A percentile compares a stretch with the other conserved stretches of the same genome.
These are phyloP conservation scores for Sisymbrium altissimum DNA, from an alignment of 345 rosid species.

Conservation along the genomic window DNA sequence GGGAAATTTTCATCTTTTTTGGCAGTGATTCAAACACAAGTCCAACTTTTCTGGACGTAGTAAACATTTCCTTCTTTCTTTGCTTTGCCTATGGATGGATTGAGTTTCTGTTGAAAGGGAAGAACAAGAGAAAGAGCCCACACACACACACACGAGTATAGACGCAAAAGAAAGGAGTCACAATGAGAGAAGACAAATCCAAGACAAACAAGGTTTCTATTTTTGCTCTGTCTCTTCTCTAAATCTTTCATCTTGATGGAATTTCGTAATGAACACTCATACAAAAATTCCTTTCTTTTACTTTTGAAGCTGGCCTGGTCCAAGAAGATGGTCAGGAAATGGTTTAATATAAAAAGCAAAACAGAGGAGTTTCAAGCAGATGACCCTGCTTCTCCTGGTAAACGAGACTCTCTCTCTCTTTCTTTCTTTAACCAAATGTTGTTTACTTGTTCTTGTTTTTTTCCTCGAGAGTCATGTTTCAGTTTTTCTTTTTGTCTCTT, in stretches of 20 bases:
- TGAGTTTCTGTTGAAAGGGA: constrained; percentile 12
- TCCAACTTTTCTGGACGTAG: background rate
- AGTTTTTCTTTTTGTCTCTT: constrained; percentile 23
- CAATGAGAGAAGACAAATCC: constrained; percentile 82
- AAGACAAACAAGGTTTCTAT: constrained; percentile 76
- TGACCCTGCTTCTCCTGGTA: constrained; percentile 50
- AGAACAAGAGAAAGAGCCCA: constrained; percentile 11
- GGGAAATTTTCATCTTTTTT: background rate
- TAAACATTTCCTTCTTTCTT: background rate
- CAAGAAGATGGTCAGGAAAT: constrained; percentile 87
- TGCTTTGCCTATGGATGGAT: constrained; percentile 9
- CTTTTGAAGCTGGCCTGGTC: constrained; percentile 88
- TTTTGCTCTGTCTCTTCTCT: background rate
- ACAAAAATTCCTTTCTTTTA: constrained; percentile 2
- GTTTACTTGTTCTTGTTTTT: constrained; percentile 31
- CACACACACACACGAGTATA: constrained; percentile 33
- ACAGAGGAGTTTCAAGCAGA: constrained; percentile 90
- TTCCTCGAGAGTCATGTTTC: background rate
- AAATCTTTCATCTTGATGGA: constrained; percentile 7
- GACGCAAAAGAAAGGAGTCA: constrained; percentile 32
- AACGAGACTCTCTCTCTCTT: background rate
- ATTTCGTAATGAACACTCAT: background rate
- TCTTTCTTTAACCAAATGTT: background rate
- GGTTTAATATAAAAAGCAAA: constrained; percentile 92
- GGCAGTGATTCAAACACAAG: background rate